Evolutionary conservation across 495 filamentous ascomycete species (phyloP), one percentile per base, ranked within the genome.

Genomic region (Aspergillus conjunctus): DNA sequence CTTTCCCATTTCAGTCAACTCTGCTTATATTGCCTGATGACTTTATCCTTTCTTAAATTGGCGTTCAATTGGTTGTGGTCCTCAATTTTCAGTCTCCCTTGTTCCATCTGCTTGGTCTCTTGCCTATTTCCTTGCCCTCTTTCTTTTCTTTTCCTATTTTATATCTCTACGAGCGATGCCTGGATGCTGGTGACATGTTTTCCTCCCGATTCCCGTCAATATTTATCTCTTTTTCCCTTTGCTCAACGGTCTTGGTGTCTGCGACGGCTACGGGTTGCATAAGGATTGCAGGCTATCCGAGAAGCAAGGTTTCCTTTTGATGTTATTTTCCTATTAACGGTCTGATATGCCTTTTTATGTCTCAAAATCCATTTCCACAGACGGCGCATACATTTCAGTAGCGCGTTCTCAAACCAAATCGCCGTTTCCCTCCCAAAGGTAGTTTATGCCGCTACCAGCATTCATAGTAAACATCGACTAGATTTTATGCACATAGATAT

Each of bases 11-110:
- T 21, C 51, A 7, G 34, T 51, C 17, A 18, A 60, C 26, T 20
- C 41, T 32, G 54, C 49, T 60, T 31, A 66, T 62, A 59, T 20
- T 62, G 57, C 44, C 60, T 45, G 57, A 66, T 61, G 60, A 46
- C 26, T 26, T 26, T 2, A 2, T 60, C 18, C 51, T 48, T 53
- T 64, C 34, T 20, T 39, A 43, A 61, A 58, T 63, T 66, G 64
- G 64, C 64, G 64, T 63, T 58, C 20, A 2, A 48, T 61, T 66
- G 64, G 60, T 55, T 52, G 48, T 54, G 44, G 18, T 21, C 18
- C 10, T 48, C n/a, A 48, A 50, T 53, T n/a, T 41, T 15, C 39
- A 17, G 20, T 56, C 26, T 51, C 26, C 14, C 26, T 32, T 34
- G 34, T 39, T 33, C 51, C 32, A 37, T 34, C 45, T n/a, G 34